These are phyloP conservation scores for Rhodomyrtus psidioides DNA, from an alignment of 441 rosid genomes.

Conservation along the genomic window DNA sequence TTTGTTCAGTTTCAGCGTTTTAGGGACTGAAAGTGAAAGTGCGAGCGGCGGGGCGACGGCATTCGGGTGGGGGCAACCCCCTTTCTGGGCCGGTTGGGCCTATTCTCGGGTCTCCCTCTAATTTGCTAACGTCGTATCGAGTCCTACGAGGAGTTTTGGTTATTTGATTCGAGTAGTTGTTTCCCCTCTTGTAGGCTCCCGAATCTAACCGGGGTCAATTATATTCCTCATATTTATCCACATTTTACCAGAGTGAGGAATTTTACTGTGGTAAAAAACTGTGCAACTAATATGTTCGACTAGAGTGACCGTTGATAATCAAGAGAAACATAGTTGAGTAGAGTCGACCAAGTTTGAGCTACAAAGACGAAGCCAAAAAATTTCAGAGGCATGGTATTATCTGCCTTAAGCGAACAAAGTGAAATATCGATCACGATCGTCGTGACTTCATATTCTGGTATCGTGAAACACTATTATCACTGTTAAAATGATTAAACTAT, in stretches of 20 bases:
- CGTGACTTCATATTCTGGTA: background rate
- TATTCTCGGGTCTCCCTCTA: background rate
- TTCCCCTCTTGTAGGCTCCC: background rate
- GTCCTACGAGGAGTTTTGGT: background rate
- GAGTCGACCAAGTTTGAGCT: background rate
- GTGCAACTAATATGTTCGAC: background rate
- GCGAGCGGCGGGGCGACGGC: background rate
- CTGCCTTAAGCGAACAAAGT: background rate
- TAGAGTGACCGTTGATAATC: background rate
- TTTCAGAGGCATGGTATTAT: background rate
- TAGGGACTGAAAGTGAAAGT: background rate
- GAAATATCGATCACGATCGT: too few relatives aligned
- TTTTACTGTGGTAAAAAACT: background rate
- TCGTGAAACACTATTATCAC: background rate
- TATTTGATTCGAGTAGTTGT: background rate
- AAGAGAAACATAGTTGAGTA: background rate
- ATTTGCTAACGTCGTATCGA: background rate
- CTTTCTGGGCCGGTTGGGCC: background rate
- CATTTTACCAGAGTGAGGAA: background rate
- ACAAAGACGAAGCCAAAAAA: background rate
- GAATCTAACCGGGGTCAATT: background rate
- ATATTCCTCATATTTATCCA: background rate
- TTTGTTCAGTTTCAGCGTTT: background rate
- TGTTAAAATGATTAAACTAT: background rate
- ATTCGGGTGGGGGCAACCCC: background rate